phyloP scores from a whole-genome alignment of 2,329 filamentous ascomycete species.

The Colletotrichum euphorbiae region DNA sequence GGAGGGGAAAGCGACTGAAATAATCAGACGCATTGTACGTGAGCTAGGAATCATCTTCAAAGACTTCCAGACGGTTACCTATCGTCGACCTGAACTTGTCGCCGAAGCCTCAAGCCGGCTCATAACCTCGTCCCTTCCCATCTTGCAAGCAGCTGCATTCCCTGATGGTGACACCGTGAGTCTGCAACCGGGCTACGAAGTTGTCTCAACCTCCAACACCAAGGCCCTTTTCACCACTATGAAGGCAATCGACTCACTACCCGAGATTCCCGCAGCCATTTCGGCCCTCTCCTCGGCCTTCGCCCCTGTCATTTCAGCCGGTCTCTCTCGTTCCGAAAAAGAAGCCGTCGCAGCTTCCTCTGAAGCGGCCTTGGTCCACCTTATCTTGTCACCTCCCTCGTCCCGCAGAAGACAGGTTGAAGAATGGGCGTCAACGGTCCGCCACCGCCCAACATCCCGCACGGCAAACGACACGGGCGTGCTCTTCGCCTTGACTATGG shows the following conservation, averaged over 20 bases:
- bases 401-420: slow-evolving; percentile 55
- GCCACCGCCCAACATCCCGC: slow-evolving; percentile 47
- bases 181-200: slow-evolving; percentile 30
- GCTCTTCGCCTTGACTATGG: slow-evolving; percentile 64
- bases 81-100: slow-evolving; percentile 72
- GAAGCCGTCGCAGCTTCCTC: slow-evolving; percentile 63
- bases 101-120: slow-evolving; percentile 72
- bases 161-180: background rate
- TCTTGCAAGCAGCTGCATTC: slow-evolving; percentile 55
- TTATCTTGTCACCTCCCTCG: slow-evolving; percentile 55
- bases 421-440: slow-evolving; percentile 60
- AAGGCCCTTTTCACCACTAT: slow-evolving; percentile 20
- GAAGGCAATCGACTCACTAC: slow-evolving; percentile 27
- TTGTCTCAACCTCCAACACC: slow-evolving; percentile 42
- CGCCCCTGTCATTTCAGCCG: slow-evolving; percentile 53
- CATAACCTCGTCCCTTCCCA: slow-evolving; percentile 63
- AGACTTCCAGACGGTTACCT: slow-evolving; percentile 55
- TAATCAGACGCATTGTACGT: slow-evolving; percentile 36
- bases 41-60: slow-evolving; percentile 52
- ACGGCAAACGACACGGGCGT: slow-evolving; percentile 60
- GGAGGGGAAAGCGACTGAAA: slow-evolving; percentile 3
- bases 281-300: slow-evolving; percentile 44
- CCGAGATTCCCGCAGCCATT: slow-evolving; percentile 33
- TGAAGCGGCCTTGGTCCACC: slow-evolving; percentile 61
- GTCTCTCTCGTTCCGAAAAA: slow-evolving; percentile 62